phyloP scores from a whole-genome alignment of 805 yeast species.

The Hanseniaspora mollemarum region DNA sequence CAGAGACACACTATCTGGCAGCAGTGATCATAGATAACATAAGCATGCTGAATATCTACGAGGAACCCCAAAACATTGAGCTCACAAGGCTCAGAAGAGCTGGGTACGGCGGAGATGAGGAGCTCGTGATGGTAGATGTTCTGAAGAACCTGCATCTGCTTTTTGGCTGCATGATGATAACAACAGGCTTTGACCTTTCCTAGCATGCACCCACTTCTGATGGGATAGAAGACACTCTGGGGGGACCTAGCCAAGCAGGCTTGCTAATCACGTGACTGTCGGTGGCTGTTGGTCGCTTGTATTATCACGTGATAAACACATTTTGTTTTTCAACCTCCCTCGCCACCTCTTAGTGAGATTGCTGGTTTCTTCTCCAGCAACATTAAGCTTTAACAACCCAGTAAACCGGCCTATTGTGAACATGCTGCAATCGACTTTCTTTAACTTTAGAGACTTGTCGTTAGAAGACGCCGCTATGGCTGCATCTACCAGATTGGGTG shows the following conservation, averaged over 20 bases:
- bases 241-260: too few species aligned
- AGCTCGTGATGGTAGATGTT: neutral
- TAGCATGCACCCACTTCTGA: too few species aligned
- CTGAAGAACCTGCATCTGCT: neutral
- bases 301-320: neutral
- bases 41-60: neutral
- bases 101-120: neutral
- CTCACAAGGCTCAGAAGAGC: neutral
- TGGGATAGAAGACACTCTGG: too few species aligned
- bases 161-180: neutral
- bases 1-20: neutral
- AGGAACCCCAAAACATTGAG: constrained; percentile 6
- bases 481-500: constrained; percentile 42
- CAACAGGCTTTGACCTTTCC: neutral
- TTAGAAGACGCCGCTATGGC: constrained; percentile 77
- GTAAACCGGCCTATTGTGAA: neutral
- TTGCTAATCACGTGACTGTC: too few species aligned
- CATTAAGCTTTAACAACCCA: too few species aligned
- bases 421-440: constrained; percentile 43
- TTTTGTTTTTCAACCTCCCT: neutral
- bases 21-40: constrained; percentile 7
- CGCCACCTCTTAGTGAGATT: neutral
- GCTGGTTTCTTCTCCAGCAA: too few species aligned
- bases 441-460: constrained; percentile 68
- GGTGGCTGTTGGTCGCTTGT: too few species aligned